Base-by-base conservation (phyloP, 768 basidiomycete species). In the Suillus sp. region DNA sequence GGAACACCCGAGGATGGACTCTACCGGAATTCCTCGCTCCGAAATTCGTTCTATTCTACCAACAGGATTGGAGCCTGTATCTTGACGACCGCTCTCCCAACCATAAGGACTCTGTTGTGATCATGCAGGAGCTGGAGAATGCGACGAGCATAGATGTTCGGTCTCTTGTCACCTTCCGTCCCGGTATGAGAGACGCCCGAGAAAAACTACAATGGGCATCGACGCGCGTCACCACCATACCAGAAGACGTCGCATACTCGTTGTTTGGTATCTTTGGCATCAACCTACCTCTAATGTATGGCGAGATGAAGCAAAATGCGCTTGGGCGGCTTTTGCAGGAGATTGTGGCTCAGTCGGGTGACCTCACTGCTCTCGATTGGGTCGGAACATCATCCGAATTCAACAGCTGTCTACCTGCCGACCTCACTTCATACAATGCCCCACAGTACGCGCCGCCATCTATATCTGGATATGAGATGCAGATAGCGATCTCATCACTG, bases 241-340 rank as follows among this genome's bases (percentile, higher is more conserved):
- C 27, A 4, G 58, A 59, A 59, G 58, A 59, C 32, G 2, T 43
- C 3, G 58, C 38, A 25, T 59, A 59, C 25, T 59, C 40, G 20
- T 40, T 59, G 5, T 10, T 59, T 16, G 58, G 58, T 13, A 59
- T 59, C 25, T 59, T 59, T 22, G 58, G 38, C 5, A 16, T 38
- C 25, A 7, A 9, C 25, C 48, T 50, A 50, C 25, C 48, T 27
- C 25, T 50, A 8, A 27, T 27, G 7, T 50, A 50, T 50, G 48
- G 48, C 1, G 48, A 50, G 16, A 50, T 2, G 25, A 27, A 27
- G 25, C 48, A 50, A 27, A 16, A 50, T 3, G 48, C 48, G 13
- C 48, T 50, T 6, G 25, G 48, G 25, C 48, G 48, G 5, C 38
- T 59, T 16, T 45, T 59, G 58, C 38, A 30, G 22, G 58, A 59